Evolutionary conservation across 805 yeast genomes (phyloP), one percentile per base, ranked within the genome.

Genomic region (Candida suzukii): DNA sequence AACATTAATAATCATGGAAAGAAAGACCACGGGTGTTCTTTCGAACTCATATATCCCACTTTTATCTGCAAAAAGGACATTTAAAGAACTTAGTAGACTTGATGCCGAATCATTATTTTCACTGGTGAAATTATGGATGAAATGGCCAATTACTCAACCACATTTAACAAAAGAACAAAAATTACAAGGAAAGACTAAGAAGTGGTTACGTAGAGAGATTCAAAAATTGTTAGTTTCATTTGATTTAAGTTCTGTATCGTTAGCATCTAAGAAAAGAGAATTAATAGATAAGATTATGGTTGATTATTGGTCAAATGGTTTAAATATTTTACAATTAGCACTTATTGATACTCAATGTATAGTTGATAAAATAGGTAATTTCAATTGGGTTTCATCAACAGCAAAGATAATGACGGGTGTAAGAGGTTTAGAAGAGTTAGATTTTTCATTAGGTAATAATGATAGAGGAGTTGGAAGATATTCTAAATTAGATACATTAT

Each of bases 301-400:
- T 31, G 71, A 73, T 13, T 71, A 64, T 48, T 82, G 85, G 73
- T 61, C 70, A 2, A 50, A 58, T 6, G 88, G 88, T 0, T 55
- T 82, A 34, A 81, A 80, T 48, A 60, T 80, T 1, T 64, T 78
- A 16, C 95, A 85, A 53, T 53, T 79, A 32, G 80, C 93, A 0
- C 88, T 83, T 45, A 60, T 83, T 5, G 93, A 85, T 49, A 74
- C 82, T 40, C 84, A 80, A 48, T 52, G 73, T 35, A 63, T 83
- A 35, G 73, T 83, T 2, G 83, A 80, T 49, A 70, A 73, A 43
- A 80, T 88, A 0, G 60, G 58, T 30, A 41, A 64, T 3, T 69
- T 60, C 49, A 54, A 54, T 27, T 76, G 81, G 81, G 57, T 65
- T 1, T 67, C 68, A 39, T 73, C 79, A 5, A 66, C 71, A 2